Evolutionary conservation across 495 filamentous ascomycete genomes (phyloP), one percentile per base, ranked within the genome.

Genomic region (Penicillium herquei): DNA sequence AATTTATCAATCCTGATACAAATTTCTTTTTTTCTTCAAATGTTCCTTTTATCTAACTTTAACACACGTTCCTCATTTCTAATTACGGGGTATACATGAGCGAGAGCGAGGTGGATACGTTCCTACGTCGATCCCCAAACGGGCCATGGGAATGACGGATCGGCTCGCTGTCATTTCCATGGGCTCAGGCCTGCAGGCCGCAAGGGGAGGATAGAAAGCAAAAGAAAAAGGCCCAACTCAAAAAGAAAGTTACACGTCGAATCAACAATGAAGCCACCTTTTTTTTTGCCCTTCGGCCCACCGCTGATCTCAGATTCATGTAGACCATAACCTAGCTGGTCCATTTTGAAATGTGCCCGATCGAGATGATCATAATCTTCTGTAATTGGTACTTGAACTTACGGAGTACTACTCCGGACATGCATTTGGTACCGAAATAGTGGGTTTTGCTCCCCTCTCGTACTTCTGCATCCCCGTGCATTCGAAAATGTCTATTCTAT

Each of bases 101-200:
- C n/a, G 7, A 16, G 13, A 43, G 40, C 46, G 31, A 37, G 31
- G 21, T 13, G 16, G 16, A 43, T 26, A 26, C 21, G 54, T 57
- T 49, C 49, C 39, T 57, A 51, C 48, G 59, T 47, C 49, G 62
- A 67, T 67, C 62, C 61, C 34, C 49, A 54, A 66, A 66, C 52
- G 61, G 64, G 55, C 49, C 12, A 26, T 26, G 21, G 46, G 56
- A 46, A 31, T 51, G 55, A 46, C 61, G 55, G 52, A 58, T 51
- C 61, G 57, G 56, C 46, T 47, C 61, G 57, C 52, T 64, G 60
- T 55, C 57, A 59, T 48, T 35, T 40, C 44, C 51, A 45, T 54
- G 41, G 39, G 33, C 51, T 57, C 37, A 47, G 45, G 14, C 47
- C 47, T 63, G 52, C 48, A 46, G 16, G 34, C 43, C 31, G 61